These are phyloP conservation scores for Harringtonia aguacate DNA, from an alignment of 2,329 filamentous ascomycete species.

Conservation along the genomic window DNA sequence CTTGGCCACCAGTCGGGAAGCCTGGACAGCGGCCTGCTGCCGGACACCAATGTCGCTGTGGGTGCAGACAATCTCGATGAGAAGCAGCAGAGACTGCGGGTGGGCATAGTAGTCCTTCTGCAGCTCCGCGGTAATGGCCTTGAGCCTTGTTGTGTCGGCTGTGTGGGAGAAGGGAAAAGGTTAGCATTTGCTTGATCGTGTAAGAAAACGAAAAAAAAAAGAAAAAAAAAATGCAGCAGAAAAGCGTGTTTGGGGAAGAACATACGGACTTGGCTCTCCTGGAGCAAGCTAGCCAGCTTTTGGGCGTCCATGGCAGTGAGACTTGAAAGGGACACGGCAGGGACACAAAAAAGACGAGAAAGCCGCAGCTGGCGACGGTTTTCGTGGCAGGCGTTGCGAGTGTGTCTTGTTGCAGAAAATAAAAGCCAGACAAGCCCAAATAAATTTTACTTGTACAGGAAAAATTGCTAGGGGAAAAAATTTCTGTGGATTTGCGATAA, in stretches of 20 bases:
- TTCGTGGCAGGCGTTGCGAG: too few species aligned
- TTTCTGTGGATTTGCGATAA: background rate
- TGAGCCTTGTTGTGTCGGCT: constrained; percentile 85
- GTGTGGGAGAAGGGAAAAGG: constrained; percentile 4
- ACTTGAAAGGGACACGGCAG: background rate
- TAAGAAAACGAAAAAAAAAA: constrained; percentile 17
- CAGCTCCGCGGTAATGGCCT: constrained; percentile 79
- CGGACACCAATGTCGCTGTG: constrained; percentile 64
- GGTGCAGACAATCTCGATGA: constrained; percentile 80
- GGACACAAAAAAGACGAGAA: background rate
- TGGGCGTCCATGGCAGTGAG: constrained; percentile 62
- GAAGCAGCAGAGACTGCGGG: constrained; percentile 70
- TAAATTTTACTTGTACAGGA: background rate
- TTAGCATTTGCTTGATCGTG: constrained; percentile 1
- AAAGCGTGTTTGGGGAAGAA: constrained; percentile 16
- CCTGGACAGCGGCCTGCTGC: constrained; percentile 87
- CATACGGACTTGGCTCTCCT: constrained; percentile 80
- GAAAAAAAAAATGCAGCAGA: constrained; percentile 10
- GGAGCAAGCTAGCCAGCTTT: constrained; percentile 75
- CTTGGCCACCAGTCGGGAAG: constrained; percentile 68
- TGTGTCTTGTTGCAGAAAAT: background rate
- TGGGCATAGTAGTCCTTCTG: constrained; percentile 90
- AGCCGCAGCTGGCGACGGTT: too few species aligned
- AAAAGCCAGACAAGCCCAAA: background rate
- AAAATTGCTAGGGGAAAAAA: background rate